Evolutionary conservation across 208 protist genomes (phyloP).

Genomic region (Trypanosoma mega): DNA sequence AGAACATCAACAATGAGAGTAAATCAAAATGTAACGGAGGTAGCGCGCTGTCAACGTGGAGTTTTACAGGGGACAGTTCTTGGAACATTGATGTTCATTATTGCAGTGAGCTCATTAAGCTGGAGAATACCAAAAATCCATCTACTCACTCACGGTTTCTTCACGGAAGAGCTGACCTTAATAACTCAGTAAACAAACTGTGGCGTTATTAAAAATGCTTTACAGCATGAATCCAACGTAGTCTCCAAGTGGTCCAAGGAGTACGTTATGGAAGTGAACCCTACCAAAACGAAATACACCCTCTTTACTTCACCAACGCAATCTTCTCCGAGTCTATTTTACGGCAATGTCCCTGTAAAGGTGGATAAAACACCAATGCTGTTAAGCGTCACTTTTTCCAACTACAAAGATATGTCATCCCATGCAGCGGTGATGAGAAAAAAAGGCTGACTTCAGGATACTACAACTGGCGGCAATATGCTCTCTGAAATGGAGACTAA

Average conservation of each 20-base stretch:
- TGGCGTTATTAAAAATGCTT: constrained; percentile 1
- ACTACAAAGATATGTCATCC: no score
- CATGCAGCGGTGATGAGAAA: no score
- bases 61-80: constrained; percentile 28
- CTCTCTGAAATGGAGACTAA: no score
- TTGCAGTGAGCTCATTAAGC: constrained; percentile 23
- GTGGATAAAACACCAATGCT: no score
- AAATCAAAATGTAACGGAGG: not conserved
- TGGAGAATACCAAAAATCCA: constrained; percentile 4
- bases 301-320: no score
- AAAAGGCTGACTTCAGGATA: no score
- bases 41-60: not conserved
- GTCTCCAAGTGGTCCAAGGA: constrained; percentile 12
- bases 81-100: constrained; percentile 25
- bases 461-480: no score
- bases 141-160: constrained; percentile 20
- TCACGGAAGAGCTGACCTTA: constrained; percentile 26
- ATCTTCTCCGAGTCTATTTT: no score
- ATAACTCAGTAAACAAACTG: not conserved
- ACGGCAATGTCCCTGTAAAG: no score
- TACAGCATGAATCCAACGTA: constrained; percentile 18
- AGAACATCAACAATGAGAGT: not conserved
- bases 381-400: no score
- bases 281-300: constrained; percentile 22
- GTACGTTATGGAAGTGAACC: constrained; percentile 21